Percentiles rank a stretch among this genome's conserved stretches.
phyloP scores from a whole-genome alignment of 257 asterid species.

The Plantago ovata region DNA sequence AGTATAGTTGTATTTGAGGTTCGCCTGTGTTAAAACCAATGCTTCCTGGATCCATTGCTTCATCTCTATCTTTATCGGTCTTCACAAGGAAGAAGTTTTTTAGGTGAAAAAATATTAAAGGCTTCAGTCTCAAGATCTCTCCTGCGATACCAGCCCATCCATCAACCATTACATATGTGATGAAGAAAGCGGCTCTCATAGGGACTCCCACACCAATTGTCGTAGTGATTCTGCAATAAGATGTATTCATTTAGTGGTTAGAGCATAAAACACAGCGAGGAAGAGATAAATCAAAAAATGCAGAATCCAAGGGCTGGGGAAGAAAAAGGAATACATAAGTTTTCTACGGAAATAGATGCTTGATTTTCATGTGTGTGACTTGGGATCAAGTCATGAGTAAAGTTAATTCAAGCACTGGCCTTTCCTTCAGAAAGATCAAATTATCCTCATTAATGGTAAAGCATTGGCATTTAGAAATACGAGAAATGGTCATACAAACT shows the following conservation, averaged over 20 bases:
- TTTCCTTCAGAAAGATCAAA: no score
- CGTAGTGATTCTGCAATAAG: conserved; percentile 50
- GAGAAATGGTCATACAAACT: no score
- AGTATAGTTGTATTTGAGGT: conserved; percentile 90
- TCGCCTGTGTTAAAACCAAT: conserved; percentile 87
- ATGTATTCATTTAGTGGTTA: not conserved
- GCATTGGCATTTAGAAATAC: no score
- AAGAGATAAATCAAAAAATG: no score
- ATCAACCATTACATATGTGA: conserved; percentile 85
- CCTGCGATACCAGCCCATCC: conserved; percentile 99
- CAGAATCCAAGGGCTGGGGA: no score
- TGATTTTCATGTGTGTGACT: no score
- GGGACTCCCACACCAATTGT: conserved; percentile 87
- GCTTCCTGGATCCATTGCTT: conserved; percentile 95
- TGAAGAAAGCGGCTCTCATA: conserved; percentile 91
- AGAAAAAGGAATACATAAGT: no score
- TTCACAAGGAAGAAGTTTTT: conserved; percentile 81
- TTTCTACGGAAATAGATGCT: no score
- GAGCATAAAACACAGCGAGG: no score
- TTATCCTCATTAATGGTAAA: no score
- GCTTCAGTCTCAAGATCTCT: conserved; percentile 77
- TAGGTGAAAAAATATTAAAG: conserved; percentile 69
- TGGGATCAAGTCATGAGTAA: no score
- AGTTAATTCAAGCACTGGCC: no score
- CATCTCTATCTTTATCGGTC: conserved; percentile 84